Evolutionary conservation across 1,284 basidiomycete genomes (phyloP), one percentile per base, ranked within the genome.

Genomic region (Puccinia triticina): DNA sequence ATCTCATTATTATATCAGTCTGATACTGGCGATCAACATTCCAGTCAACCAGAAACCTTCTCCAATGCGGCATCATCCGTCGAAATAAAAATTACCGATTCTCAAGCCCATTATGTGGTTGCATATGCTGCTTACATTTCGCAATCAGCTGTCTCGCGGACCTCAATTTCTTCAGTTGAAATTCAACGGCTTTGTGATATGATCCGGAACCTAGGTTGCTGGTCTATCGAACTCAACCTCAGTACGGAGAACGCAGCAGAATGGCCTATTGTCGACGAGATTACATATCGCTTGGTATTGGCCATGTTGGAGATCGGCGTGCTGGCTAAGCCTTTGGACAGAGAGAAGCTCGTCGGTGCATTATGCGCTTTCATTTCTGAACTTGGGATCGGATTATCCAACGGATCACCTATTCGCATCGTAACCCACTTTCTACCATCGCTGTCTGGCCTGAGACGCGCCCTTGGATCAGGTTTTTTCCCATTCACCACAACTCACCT

Each of bases 101-200:
- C 71, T 50, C 72, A 74, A 16, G 80, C 80, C 14, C 61, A 75
- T n/a, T 66, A 66, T 66, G 53, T 82, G 32, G 76, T 82, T 50
- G 80, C 80, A 29, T 82, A 75, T 66, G 80, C 80, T 48, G 59
- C 64, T 23, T 82, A 82, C 21, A 72, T 82, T 23, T 74, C 80
- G n/a, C 72, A 74, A 55, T 81, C 78, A n/a, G 78, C 78, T 48
- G 55, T 59, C 48, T 43, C 50, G 16, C 67, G 69, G 26, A 50
- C 46, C 43, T 72, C 55, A 11, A 32, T 81, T 50, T 55, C 46
- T 61, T 61, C 50, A 7, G n/a, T 26, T 8, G 72, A 72, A 50
- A 71, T 76, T 53, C 53, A 82, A 66, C 29, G 46, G 16, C 46
- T 82, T 34, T 59, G 50, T 32, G 59, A 75, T 43, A 66, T 82